Conservation (phyloP, 2,329 filamentous ascomycete genomes). For the Aspergillus viridinutans region DNA sequence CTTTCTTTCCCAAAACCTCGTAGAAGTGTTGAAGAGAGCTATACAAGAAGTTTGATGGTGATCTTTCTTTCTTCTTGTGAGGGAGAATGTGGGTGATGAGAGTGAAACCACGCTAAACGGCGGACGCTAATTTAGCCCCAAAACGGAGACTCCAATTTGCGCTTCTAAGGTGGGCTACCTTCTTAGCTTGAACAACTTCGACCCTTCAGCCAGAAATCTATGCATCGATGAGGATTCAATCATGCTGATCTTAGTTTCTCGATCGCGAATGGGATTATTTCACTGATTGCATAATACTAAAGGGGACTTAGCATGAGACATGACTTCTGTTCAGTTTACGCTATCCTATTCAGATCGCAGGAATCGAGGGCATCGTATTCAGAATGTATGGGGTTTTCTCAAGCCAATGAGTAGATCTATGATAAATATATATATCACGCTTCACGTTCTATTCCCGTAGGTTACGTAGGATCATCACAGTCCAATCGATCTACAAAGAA, state of each 20-base stretch:
- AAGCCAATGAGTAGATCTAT: no score
- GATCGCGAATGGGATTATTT: no score
- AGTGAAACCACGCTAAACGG: background rate
- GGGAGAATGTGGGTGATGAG: background rate
- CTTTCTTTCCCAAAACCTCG: background rate
- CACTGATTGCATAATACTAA: no score
- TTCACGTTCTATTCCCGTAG: background rate
- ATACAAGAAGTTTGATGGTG: background rate
- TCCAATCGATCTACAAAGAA: constrained; percentile 33
- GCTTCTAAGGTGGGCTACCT: background rate
- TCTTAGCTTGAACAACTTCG: background rate
- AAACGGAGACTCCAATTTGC: no score
- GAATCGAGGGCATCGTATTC: background rate
- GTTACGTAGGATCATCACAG: background rate
- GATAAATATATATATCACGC: background rate
- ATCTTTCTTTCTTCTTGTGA: background rate
- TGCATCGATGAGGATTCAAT: no score
- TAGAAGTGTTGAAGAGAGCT: background rate
- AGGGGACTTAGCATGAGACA: no score
- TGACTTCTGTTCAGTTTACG: no score
- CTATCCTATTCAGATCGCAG: no score
- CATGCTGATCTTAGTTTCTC: no score
- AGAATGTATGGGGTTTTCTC: background rate
- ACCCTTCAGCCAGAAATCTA: no score
- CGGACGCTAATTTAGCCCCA: constrained; percentile 5